Conservation (phyloP, 1,284 basidiomycete species). For the Cerrena zonata region DNA sequence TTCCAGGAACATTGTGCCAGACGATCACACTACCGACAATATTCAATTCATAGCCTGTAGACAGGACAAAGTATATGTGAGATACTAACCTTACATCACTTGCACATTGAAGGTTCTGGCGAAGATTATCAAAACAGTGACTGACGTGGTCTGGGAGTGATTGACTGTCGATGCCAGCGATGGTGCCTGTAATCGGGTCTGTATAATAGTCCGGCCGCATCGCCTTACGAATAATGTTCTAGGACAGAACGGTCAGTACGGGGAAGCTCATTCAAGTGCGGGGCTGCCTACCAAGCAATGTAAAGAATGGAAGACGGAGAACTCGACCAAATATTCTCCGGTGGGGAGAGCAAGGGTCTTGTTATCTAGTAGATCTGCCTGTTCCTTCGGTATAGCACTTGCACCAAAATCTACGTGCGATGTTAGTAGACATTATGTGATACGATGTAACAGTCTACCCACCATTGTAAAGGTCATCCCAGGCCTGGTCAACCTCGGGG, state of each 20-base stretch:
- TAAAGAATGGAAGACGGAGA: slow-evolving; percentile 4
- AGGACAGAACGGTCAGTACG: neutral
- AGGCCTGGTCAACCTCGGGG: slow-evolving; percentile 1
- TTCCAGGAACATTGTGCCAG: slow-evolving; percentile 15
- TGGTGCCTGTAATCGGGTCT: slow-evolving; percentile 2
- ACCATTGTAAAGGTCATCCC: slow-evolving; percentile 5
- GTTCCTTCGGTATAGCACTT: slow-evolving; percentile 1
- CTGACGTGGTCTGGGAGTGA: slow-evolving; percentile 15
- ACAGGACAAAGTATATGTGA: neutral
- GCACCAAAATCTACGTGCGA: neutral
- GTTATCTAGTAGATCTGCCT: slow-evolving; percentile 1
- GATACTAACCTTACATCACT: slow-evolving; percentile 18
- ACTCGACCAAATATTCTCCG: slow-evolving; percentile 3
- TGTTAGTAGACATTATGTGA: neutral
- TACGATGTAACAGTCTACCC: neutral
- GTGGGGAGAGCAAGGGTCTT: slow-evolving; percentile 3
- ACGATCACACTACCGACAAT: slow-evolving; percentile 15
- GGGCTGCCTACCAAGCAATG: slow-evolving; percentile 1
- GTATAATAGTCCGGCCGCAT: slow-evolving; percentile 2
- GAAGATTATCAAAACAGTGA: slow-evolving; percentile 24
- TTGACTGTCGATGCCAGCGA: neutral
- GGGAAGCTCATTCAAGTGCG: neutral
- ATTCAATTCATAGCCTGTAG: neutral
- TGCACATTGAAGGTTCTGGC: slow-evolving; percentile 23
- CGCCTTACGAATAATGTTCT: slow-evolving; percentile 5